A percentile compares a stretch with the other conserved stretches of the same genome.
phyloP scores from a whole-genome alignment of 768 basidiomycete genomes.

The Mycena haematopus region DNA sequence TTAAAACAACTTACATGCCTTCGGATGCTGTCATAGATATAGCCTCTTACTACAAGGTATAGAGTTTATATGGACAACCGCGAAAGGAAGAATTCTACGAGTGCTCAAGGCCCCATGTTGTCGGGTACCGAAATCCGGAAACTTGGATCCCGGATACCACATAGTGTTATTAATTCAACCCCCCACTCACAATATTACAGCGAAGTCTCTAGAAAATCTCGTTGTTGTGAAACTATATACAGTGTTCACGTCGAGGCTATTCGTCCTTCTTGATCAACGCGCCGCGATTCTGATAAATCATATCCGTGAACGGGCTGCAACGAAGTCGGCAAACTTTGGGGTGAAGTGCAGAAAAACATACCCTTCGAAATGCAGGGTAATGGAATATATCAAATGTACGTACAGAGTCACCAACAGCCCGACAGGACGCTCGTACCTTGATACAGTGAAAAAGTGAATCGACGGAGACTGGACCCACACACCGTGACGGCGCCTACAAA shows the following conservation, averaged over 20 bases:
- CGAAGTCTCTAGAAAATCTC: not conserved
- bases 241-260: not conserved
- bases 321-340: not conserved
- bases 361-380: conserved; percentile 15
- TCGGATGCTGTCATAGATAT: not conserved
- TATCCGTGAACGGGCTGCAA: conserved; percentile 1
- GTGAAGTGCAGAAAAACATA: not conserved
- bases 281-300: not conserved
- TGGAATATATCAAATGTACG: conserved; percentile 17
- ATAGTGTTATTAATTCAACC: too few relatives aligned
- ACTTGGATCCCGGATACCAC: too few relatives aligned
- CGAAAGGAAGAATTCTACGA: conserved; percentile 8
- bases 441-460: not conserved
- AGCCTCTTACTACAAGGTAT: not conserved
- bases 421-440: conserved; percentile 22
- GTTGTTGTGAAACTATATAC: not conserved
- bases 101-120: too few relatives aligned
- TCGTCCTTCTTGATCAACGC: not conserved
- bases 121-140: too few relatives aligned
- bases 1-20: not conserved
- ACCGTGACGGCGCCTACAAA: conserved; percentile 26
- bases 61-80: too few relatives aligned
- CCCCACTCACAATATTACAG: too few relatives aligned
- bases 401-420: conserved; percentile 20
- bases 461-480: not conserved